These are phyloP conservation scores for Colletotrichum sp. DNA, from an alignment of 2,329 filamentous ascomycete species.

Conservation along the genomic window DNA sequence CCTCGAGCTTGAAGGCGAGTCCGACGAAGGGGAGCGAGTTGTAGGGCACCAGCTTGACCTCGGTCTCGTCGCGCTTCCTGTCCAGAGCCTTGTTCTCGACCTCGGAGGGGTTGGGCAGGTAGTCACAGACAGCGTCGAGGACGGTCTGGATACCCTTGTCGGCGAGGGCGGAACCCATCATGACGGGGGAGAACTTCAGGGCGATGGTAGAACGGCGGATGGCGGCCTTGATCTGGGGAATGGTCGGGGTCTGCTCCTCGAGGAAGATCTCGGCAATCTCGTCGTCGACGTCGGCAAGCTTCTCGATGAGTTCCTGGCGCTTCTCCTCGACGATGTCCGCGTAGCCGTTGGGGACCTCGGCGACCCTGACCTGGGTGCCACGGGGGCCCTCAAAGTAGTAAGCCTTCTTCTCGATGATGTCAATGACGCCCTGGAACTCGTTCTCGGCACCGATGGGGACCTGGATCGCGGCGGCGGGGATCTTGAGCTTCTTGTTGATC, in stretches of 20 bases:
- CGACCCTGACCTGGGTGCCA: slow-evolving; percentile 77
- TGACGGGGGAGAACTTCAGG: slow-evolving; percentile 89
- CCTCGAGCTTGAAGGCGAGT: slow-evolving; percentile 97
- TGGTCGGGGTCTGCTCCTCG: slow-evolving; percentile 81
- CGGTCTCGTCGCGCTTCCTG: slow-evolving; percentile 75
- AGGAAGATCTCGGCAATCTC: slow-evolving; percentile 96
- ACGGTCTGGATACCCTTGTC: slow-evolving; percentile 96
- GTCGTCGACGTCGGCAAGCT: slow-evolving; percentile 95
- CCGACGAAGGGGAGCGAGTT: slow-evolving; percentile 94
- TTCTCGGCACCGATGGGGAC: slow-evolving; percentile 94
- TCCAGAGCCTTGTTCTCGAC: slow-evolving; percentile 91
- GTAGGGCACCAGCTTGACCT: slow-evolving; percentile 89
- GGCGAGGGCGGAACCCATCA: slow-evolving; percentile 95
- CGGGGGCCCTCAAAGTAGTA: slow-evolving; percentile 89
- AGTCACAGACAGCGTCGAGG: slow-evolving; percentile 96
- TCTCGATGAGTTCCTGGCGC: slow-evolving; percentile 87
- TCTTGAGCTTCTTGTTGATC: slow-evolving; percentile 95
- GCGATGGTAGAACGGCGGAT: slow-evolving; percentile 90
- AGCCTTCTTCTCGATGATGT: slow-evolving; percentile 89
- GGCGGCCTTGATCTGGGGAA: slow-evolving; percentile 86
- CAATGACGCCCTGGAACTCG: slow-evolving; percentile 89
- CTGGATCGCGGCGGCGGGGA: slow-evolving; percentile 91
- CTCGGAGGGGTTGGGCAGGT: slow-evolving; percentile 89
- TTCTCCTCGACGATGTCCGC: slow-evolving; percentile 80
- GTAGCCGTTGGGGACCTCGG: slow-evolving; percentile 82